Conservation (phyloP, 805 yeast species). For the Kluyveromyces siamensis region DNA sequence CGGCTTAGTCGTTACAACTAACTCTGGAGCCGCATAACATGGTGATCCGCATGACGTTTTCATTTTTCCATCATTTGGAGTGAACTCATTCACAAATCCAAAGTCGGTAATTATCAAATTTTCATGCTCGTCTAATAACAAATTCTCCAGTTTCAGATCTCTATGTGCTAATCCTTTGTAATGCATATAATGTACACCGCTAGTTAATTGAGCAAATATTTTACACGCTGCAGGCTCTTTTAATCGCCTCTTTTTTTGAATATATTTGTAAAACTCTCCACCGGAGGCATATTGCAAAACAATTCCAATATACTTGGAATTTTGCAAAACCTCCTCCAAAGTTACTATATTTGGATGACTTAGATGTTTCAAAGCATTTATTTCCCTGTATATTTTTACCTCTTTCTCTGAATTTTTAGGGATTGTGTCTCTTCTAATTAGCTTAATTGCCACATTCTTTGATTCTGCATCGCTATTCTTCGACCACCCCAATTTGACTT, state of each 20-base stretch:
- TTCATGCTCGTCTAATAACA: slow-evolving; percentile 76
- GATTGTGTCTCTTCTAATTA: slow-evolving; percentile 82
- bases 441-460: slow-evolving; percentile 86
- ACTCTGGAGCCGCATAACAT: slow-evolving; percentile 97
- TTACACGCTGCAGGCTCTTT: slow-evolving; percentile 83
- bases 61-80: slow-evolving; percentile 62
- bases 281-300: slow-evolving; percentile 96
- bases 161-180: slow-evolving; percentile 84
- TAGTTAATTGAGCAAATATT: slow-evolving; percentile 83
- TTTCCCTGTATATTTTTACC: slow-evolving; percentile 84
- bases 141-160: slow-evolving; percentile 83
- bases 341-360: slow-evolving; percentile 92
- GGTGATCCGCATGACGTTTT: slow-evolving; percentile 95
- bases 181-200: slow-evolving; percentile 94
- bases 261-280: slow-evolving; percentile 92
- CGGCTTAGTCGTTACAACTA: slow-evolving; percentile 78
- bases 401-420: slow-evolving; percentile 80
- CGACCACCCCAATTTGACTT: slow-evolving; percentile 94
- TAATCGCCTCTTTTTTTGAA: slow-evolving; percentile 73
- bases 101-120: slow-evolving; percentile 84
- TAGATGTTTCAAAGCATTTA: slow-evolving; percentile 75
- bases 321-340: slow-evolving; percentile 85
- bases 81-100: slow-evolving; percentile 85
- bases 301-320: slow-evolving; percentile 91
- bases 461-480: slow-evolving; percentile 50